phyloP scores from a whole-genome alignment of 164 flowering plant species.

The Malania oleifera region DNA sequence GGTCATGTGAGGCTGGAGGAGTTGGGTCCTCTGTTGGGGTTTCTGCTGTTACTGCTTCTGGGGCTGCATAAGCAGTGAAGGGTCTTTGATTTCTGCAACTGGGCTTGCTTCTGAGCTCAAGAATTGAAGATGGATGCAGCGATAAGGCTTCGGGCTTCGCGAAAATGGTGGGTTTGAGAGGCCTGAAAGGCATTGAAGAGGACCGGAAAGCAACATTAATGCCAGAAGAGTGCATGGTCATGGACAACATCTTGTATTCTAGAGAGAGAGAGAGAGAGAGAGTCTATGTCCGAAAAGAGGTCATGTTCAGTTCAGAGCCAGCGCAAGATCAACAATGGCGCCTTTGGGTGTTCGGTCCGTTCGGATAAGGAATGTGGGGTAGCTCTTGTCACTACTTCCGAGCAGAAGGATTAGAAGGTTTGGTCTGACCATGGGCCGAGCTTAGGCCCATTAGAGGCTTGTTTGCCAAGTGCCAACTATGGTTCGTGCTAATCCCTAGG shows the following conservation, averaged over 20 bases:
- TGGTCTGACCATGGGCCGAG: too few relatives aligned
- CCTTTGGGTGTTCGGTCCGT: not conserved
- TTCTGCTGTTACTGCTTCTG: not conserved
- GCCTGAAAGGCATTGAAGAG: conserved; percentile 14
- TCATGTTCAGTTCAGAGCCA: too few relatives aligned
- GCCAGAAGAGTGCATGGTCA: conserved; percentile 24
- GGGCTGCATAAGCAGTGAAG: not conserved
- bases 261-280: conserved; percentile 1
- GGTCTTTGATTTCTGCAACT: conserved; percentile 10
- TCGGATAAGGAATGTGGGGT: conserved; percentile 12
- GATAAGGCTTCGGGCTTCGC: not conserved
- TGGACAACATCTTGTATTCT: conserved; percentile 24
- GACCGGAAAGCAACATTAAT: conserved; percentile 11
- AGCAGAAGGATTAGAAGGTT: too few relatives aligned
- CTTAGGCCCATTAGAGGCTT: too few relatives aligned
- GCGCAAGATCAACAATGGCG: too few relatives aligned
- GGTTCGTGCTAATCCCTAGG: too few relatives aligned
- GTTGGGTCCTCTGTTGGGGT: not conserved
- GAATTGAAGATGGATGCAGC: not conserved
- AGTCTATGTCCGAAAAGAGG: not conserved
- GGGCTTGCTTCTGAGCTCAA: conserved; percentile 2
- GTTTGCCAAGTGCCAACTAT: too few relatives aligned
- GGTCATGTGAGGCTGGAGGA: not conserved
- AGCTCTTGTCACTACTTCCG: too few relatives aligned
- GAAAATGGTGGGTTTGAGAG: not conserved